Evolutionary conservation across 768 basidiomycete species (phyloP).

Genomic region (Lactarius deliciosus): DNA sequence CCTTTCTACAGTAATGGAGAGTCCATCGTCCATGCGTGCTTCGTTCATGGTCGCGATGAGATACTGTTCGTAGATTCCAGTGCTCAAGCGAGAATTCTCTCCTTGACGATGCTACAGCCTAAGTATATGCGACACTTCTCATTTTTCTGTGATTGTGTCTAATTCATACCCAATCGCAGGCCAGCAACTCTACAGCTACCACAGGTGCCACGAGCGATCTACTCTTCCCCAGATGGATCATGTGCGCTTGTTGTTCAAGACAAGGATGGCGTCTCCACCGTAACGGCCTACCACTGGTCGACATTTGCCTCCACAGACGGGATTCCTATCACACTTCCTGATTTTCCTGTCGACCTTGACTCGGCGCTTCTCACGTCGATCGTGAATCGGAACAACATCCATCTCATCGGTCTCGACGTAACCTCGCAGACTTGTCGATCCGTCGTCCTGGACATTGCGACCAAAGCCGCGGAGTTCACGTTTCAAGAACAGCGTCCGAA

Average conservation of each 20-base stretch:
- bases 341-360: slow-evolving; percentile 27
- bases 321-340: slow-evolving; percentile 39
- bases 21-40: slow-evolving; percentile 41
- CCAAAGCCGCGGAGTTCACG: slow-evolving; percentile 54
- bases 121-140: slow-evolving; percentile 37
- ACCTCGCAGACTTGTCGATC: slow-evolving; percentile 41
- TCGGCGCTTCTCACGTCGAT: slow-evolving; percentile 47
- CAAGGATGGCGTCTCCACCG: neutral
- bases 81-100: slow-evolving; percentile 49
- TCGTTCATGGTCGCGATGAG: slow-evolving; percentile 54
- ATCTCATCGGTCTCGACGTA: slow-evolving; percentile 45
- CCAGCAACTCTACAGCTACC: slow-evolving; percentile 46
- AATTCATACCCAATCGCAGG: slow-evolving; percentile 33
- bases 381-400: slow-evolving; percentile 41
- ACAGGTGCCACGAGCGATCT: slow-evolving; percentile 37
- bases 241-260: slow-evolving; percentile 45
- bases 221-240: slow-evolving; percentile 55
- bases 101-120: slow-evolving; percentile 52
- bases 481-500: slow-evolving; percentile 47
- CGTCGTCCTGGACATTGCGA: slow-evolving; percentile 50
- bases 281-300: slow-evolving; percentile 53
- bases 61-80: slow-evolving; percentile 49
- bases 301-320: slow-evolving; percentile 55
- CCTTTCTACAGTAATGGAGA: slow-evolving; percentile 42
- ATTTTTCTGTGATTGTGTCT: too few species aligned